Percentiles rank a stretch among this genome's conserved stretches.
Evolutionary conservation across 2,329 filamentous ascomycete species (phyloP).

Genomic region (Cercospora sp.): DNA sequence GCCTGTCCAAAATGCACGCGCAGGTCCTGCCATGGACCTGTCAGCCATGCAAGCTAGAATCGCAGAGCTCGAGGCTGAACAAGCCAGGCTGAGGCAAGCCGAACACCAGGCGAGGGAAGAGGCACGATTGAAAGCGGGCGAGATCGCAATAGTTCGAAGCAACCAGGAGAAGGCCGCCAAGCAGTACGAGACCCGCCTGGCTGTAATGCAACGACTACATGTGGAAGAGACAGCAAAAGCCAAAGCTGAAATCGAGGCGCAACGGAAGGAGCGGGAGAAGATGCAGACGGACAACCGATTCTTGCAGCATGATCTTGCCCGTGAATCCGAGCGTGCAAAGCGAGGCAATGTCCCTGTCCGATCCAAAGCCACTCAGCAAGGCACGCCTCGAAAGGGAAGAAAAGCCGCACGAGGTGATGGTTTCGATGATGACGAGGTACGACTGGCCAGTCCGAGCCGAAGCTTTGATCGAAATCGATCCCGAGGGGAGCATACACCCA

Average conservation of each 20-base stretch:
- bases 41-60: slow-evolving; percentile 45
- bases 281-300: slow-evolving; percentile 71
- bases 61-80: slow-evolving; percentile 49
- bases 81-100: slow-evolving; percentile 40
- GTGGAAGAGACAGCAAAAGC: slow-evolving; percentile 65
- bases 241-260: slow-evolving; percentile 63
- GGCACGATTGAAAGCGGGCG: slow-evolving; percentile 66
- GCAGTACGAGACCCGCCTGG: slow-evolving; percentile 63
- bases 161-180: slow-evolving; percentile 64
- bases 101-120: slow-evolving; percentile 48
- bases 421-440: slow-evolving; percentile 68
- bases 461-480: slow-evolving; percentile 47
- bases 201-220: slow-evolving; percentile 62
- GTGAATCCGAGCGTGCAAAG: slow-evolving; percentile 58
- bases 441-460: slow-evolving; percentile 34
- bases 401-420: slow-evolving; percentile 59
- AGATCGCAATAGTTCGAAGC: slow-evolving; percentile 71
- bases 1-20: slow-evolving; percentile 1
- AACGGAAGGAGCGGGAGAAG: slow-evolving; percentile 64
- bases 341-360: slow-evolving; percentile 38
- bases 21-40: slow-evolving; percentile 26
- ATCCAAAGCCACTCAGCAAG: slow-evolving; percentile 23
- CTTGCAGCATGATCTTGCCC: slow-evolving; percentile 67
- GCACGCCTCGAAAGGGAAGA: slow-evolving; percentile 34
- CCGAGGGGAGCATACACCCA: slow-evolving; percentile 58